A percentile compares a stretch with the other conserved stretches of the same genome.
Evolutionary conservation across 352 stramenopile genomes (phyloP).

Genomic region (Globisporangium camurandrum): DNA sequence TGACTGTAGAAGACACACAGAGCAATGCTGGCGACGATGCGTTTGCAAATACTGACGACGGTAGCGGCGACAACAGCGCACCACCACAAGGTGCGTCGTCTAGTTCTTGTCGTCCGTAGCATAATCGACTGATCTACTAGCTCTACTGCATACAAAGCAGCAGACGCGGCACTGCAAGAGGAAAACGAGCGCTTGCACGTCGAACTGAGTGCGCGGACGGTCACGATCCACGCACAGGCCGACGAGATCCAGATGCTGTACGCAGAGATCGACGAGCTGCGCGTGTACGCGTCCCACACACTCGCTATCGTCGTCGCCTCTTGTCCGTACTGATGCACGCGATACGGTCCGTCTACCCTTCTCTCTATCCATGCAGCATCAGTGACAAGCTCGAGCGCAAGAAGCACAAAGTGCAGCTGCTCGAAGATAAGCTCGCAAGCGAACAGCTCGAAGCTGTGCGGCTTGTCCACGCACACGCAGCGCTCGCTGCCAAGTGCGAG

Average conservation of each 20-base stretch:
- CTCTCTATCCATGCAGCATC: slow-evolving; percentile 10
- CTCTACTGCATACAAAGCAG: no score
- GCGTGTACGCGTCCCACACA: slow-evolving; percentile 11
- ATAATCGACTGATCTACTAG: no score
- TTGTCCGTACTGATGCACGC: background rate
- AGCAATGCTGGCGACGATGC: slow-evolving; percentile 13
- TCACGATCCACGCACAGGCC: slow-evolving; percentile 50
- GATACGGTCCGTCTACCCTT: background rate
- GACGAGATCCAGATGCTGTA: slow-evolving; percentile 55
- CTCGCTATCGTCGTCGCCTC: no score
- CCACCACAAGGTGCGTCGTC: slow-evolving; percentile 1
- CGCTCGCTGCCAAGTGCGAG: slow-evolving; percentile 24
- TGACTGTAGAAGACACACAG: background rate
- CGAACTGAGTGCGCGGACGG: slow-evolving; percentile 40
- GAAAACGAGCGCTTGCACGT: slow-evolving; percentile 54
- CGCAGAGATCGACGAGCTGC: slow-evolving; percentile 49
- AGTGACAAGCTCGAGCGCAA: slow-evolving; percentile 31
- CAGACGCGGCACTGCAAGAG: slow-evolving; percentile 33
- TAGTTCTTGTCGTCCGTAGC: no score
- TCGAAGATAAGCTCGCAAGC: slow-evolving; percentile 22
- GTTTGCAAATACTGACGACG: background rate
- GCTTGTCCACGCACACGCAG: slow-evolving; percentile 47
- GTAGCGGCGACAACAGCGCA: background rate
- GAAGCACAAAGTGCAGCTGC: slow-evolving; percentile 19
- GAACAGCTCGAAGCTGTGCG: slow-evolving; percentile 43